A percentile compares a stretch with the other conserved stretches of the same genome.
These are phyloP conservation scores for Spathaspora passalidarum DNA, from an alignment of 805 yeast genomes.

Conservation along the genomic window DNA sequence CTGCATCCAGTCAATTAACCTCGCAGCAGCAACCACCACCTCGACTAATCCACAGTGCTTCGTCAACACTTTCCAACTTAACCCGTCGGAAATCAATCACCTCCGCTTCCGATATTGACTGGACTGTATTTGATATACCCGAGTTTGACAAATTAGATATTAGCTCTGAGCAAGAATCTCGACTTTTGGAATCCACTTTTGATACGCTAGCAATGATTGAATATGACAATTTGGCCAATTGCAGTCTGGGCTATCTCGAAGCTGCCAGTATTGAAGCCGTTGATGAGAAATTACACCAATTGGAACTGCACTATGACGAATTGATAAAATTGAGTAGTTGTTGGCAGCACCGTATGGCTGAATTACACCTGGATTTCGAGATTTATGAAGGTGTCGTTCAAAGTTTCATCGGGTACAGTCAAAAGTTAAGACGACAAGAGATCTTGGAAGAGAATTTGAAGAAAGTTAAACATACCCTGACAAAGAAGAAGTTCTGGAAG, in stretches of 20 bases:
- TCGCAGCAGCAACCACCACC: background rate
- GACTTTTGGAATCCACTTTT: conserved; percentile 22
- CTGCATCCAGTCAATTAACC: background rate
- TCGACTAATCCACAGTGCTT: background rate
- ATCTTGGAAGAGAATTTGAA: conserved; percentile 32
- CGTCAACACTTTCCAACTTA: background rate
- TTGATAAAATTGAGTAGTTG: conserved; percentile 31
- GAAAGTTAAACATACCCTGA: conserved; percentile 22
- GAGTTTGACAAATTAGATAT: conserved; percentile 30
- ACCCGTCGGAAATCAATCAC: conserved; percentile 19
- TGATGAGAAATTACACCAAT: conserved; percentile 33
- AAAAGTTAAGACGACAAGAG: conserved; percentile 60
- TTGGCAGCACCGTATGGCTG: conserved; percentile 52
- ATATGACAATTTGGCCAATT: conserved; percentile 31
- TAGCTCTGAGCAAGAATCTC: conserved; percentile 22
- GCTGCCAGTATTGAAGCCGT: conserved; percentile 27
- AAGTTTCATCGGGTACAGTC: conserved; percentile 87
- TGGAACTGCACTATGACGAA: conserved; percentile 22
- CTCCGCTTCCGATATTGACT: conserved; percentile 27
- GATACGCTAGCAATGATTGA: conserved; percentile 29
- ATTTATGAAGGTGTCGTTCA: conserved; percentile 87
- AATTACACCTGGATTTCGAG: conserved; percentile 59
- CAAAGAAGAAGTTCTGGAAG: conserved; percentile 13
- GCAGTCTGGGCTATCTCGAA: conserved; percentile 12
- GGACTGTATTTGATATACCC: conserved; percentile 37